These are phyloP conservation scores for Isabelozyma rhagii DNA, from an alignment of 805 yeast species.

Conservation along the genomic window DNA sequence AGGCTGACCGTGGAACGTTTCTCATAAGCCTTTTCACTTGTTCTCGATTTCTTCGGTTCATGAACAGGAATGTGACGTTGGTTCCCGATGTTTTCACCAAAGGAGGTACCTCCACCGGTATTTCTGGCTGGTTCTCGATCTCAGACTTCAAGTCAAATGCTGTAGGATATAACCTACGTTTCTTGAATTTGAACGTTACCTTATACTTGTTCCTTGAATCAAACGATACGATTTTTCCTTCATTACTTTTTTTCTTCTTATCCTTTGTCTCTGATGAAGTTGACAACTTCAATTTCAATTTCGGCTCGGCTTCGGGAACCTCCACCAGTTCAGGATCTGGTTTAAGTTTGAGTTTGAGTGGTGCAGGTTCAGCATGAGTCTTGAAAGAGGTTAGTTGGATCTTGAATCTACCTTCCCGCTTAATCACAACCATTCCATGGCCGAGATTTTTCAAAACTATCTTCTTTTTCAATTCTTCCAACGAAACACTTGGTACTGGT, in stretches of 20 bases:
- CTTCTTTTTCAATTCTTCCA: constrained; percentile 45
- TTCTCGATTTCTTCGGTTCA: not conserved
- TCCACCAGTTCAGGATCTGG: not conserved
- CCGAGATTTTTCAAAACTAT: constrained; percentile 58
- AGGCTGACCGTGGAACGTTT: constrained; percentile 10
- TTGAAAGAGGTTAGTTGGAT: constrained; percentile 42
- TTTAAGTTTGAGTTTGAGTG: not conserved
- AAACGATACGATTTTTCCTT: not conserved
- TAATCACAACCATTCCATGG: constrained; percentile 54
- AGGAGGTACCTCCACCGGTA: not conserved
- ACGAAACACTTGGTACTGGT: constrained; percentile 59
- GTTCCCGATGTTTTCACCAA: constrained; percentile 2
- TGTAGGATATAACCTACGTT: not conserved
- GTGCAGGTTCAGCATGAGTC: constrained; percentile 2
- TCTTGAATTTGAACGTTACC: constrained; percentile 5
- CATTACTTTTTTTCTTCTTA: constrained; percentile 2
- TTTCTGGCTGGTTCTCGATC: not conserved
- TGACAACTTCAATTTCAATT: constrained; percentile 8
- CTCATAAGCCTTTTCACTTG: constrained; percentile 1
- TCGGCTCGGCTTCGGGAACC: constrained; percentile 1
- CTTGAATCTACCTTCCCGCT: constrained; percentile 56
- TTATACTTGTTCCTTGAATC: constrained; percentile 2
- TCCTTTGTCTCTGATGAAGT: constrained; percentile 4
- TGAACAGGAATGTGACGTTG: not conserved
- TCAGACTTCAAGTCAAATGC: not conserved